Evolutionary conservation across 805 yeast genomes (phyloP), one percentile per base, ranked within the genome.

Genomic region (Zygosaccharomyces kombuchaensis): DNA sequence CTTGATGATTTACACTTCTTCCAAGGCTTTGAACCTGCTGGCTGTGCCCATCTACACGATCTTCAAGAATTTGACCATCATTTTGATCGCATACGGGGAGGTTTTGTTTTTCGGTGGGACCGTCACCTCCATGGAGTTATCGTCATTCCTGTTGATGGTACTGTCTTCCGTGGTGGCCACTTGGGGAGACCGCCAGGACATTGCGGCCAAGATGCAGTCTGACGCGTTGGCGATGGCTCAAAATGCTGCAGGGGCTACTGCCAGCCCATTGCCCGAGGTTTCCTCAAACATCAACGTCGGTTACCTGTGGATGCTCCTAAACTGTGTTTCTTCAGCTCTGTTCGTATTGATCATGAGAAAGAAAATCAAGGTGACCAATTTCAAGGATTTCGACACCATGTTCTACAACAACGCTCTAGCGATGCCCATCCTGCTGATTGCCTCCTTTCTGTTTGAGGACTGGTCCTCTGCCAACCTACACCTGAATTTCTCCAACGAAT

Each of bases 361-460:
- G 79, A 87, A 98, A 77, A 91, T 93, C 64, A 91, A 91, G 83
- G 78, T 89, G 68, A 88, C 96, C 61, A 89, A 89, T 63, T 93
- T 93, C 78, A 87, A 88, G 73, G 97, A 90, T 72, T 86, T 87
- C 62, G 97, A 90, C 71, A 90, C 99, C 69, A 91, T 91, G 96
- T 93, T 82, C 75, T 93, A 90, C 83, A 93, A 93, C 79, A 93
- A 93, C 72, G 76, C 91, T 63, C 76, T 93, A 58, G 87, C 96
- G 34, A 81, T 93, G 63, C 99, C 99, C 58, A 85, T 91, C 54
- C 76, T 93, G 58, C 70, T 89, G 55, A 62, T 82, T 36, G 75
- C 84, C 55, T 87, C 98, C 2, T 71, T 93, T 44, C 22, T 83
- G 36, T 73, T 88, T 47, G 99, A 93, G 75, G 95, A 91, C 75